A percentile compares a stretch with the other conserved stretches of the same genome.
These are phyloP conservation scores for Leptographium procerum DNA, from an alignment of 2,329 filamentous ascomycete species.

Conservation along the genomic window DNA sequence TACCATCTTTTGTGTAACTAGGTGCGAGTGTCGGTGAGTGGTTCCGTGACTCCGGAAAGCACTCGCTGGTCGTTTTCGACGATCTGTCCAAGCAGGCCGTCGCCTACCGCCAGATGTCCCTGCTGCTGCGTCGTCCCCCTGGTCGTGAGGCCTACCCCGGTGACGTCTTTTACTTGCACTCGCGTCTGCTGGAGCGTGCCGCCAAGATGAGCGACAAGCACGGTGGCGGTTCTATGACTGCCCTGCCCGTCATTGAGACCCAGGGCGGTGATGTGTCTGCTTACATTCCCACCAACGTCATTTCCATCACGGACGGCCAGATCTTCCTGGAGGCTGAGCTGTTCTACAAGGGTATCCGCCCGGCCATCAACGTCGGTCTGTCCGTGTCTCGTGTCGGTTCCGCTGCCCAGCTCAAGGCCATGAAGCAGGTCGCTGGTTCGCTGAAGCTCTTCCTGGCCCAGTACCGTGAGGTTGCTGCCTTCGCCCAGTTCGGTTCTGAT, in stretches of 20 bases:
- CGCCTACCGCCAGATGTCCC: conserved; percentile 97
- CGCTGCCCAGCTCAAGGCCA: conserved; percentile 98
- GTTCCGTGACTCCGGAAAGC: conserved; percentile 77
- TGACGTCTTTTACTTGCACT: conserved; percentile 99
- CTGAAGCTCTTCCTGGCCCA: conserved; percentile 99
- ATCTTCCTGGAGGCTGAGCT: conserved; percentile 99
- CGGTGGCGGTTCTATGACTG: conserved; percentile 92
- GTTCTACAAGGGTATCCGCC: conserved; percentile 99
- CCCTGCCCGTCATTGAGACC: conserved; percentile 96
- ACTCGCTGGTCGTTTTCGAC: conserved; percentile 84
- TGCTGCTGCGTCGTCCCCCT: conserved; percentile 91
- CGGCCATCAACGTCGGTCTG: conserved; percentile 99
- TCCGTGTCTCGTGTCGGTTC: conserved; percentile 99
- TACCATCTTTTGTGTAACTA: conserved; percentile 18
- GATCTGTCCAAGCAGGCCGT: conserved; percentile 98
- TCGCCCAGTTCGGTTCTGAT: conserved; percentile 99
- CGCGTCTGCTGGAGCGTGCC: conserved; percentile 96
- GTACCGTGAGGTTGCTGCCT: conserved; percentile 99
- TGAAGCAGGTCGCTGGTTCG: conserved; percentile 99
- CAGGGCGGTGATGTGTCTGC: conserved; percentile 99
- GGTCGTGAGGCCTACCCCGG: conserved; percentile 99
- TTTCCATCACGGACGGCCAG: conserved; percentile 99
- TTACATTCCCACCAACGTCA: conserved; percentile 99
- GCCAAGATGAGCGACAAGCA: conserved; percentile 98
- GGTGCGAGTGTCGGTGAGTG: conserved; percentile 38